A percentile compares a stretch with the other conserved stretches of the same genome.
Evolutionary conservation across 768 basidiomycete species (phyloP).

Genomic region (Lactarius quietus): DNA sequence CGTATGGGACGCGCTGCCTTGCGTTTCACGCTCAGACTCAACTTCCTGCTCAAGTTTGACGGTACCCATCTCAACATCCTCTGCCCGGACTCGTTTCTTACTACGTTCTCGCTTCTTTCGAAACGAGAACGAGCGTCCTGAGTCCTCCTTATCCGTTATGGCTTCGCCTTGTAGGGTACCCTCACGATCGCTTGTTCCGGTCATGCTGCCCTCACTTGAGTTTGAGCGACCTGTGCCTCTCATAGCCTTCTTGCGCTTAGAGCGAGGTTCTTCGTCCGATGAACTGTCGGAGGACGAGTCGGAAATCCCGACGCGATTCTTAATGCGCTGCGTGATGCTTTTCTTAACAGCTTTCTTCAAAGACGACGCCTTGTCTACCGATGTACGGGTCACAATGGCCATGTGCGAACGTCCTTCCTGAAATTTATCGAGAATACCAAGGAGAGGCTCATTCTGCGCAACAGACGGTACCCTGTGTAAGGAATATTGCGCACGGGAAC

Average conservation of each 20-base stretch:
- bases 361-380: constrained; percentile 51
- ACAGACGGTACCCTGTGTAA: constrained; percentile 86
- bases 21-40: constrained; percentile 29
- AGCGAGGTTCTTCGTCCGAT: constrained; percentile 38
- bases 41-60: constrained; percentile 27
- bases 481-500: constrained; percentile 79
- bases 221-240: constrained; percentile 7
- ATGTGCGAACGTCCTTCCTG: constrained; percentile 91
- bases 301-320: constrained; percentile 64
- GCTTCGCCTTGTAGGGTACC: constrained; percentile 28
- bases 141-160: constrained; percentile 25
- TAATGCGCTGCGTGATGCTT: constrained; percentile 73
- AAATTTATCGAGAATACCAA: constrained; percentile 83
- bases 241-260: constrained; percentile 24
- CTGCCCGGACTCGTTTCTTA: constrained; percentile 22
- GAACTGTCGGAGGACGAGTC: constrained; percentile 42
- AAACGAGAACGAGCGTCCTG: constrained; percentile 21
- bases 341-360: constrained; percentile 83
- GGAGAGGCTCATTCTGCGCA: constrained; percentile 78
- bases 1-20: constrained; percentile 21
- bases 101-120: constrained; percentile 28
- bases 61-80: constrained; percentile 35
- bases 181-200: constrained; percentile 28
- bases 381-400: constrained; percentile 63
- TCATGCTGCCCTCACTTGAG: constrained; percentile 9